Evolutionary conservation across 2,329 filamentous ascomycete species (phyloP), one percentile per base, ranked within the genome.

Genomic region (Epichloe hybrida): DNA sequence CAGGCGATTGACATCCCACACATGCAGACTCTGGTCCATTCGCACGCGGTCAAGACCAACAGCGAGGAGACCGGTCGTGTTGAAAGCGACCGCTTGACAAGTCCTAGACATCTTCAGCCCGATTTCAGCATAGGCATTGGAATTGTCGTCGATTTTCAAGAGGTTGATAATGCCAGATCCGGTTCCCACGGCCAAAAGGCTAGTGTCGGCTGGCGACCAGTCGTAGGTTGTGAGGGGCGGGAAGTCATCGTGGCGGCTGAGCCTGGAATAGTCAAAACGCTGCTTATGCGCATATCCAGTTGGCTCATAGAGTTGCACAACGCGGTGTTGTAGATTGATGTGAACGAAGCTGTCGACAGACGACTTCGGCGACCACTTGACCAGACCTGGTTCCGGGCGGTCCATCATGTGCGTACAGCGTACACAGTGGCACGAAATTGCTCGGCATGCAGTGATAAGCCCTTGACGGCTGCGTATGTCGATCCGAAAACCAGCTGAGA

Each of bases 11-110:
- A 89, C 75, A 64, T 94, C 86, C 78, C 86, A 93, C 34, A 93
- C 83, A 59, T 91, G 87, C 46, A 94, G 73, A 58, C 85, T 89
- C 55, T 84, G 80, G 61, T 93, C 88, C 66, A 87, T 89, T 35
- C 88, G 79, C 23, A 90, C 86, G 58, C 86, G 77, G 59, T 93
- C 88, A 48, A 93, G 72, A 1, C 86, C 88, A 31, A 89, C 86
- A 9, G 87, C 88, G 48, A 94, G 70, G 51, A 86, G 73, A 17
- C 84, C 83, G 5, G 73, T 74, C 3, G 79, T 81, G 61, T 82
- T 91, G 68, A 93, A 89, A 3, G 86, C 83, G 40, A 93, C 85
- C 0, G 86, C 85, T 59, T 91, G 88, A 59, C 86, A 91, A 42
- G 84, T 84, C 43, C 88, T 78, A 50, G 85, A 79, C 63, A 88